phyloP scores from a whole-genome alignment of 192 early-diverging fungal species.

The Jimgerdemannia flammicorona region DNA sequence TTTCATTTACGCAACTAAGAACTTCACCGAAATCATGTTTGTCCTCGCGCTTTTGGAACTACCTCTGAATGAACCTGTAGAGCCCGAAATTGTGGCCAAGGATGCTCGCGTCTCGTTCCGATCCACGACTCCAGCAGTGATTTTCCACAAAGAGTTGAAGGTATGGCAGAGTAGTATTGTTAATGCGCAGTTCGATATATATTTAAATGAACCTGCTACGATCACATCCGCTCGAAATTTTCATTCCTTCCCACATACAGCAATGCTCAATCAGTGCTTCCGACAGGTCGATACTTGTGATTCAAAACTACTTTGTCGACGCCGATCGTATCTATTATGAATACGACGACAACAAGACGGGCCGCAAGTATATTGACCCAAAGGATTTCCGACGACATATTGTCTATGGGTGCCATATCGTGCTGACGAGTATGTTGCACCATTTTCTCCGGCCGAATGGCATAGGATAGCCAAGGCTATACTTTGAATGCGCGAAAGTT shows the following conservation, averaged over 20 bases:
- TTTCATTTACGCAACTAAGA: conserved; percentile 27
- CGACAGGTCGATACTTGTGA: background rate
- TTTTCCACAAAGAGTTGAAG: conserved; percentile 38
- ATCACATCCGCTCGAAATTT: background rate
- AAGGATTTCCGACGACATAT: conserved; percentile 6
- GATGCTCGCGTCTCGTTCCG: conserved; percentile 19
- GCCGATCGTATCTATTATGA: background rate
- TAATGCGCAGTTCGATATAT: too few species aligned
- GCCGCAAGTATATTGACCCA: conserved; percentile 3
- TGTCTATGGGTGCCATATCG: conserved; percentile 24
- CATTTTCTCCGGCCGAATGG: too few species aligned
- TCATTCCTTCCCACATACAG: background rate
- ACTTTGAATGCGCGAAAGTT: conserved; percentile 13
- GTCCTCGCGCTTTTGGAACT: conserved; percentile 37
- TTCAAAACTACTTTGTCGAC: background rate
- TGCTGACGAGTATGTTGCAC: background rate
- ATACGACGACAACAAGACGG: background rate
- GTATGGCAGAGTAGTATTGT: conserved; percentile 6
- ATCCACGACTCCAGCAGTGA: conserved; percentile 29
- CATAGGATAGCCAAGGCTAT: too few species aligned
- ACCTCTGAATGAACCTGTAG: conserved; percentile 18
- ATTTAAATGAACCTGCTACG: too few species aligned
- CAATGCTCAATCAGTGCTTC: background rate
- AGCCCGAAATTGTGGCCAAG: conserved; percentile 11
- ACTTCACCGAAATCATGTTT: conserved; percentile 30